phyloP scores from a whole-genome alignment of 2,329 filamentous ascomycete genomes.

The Chrysosporium queenslandicum region DNA sequence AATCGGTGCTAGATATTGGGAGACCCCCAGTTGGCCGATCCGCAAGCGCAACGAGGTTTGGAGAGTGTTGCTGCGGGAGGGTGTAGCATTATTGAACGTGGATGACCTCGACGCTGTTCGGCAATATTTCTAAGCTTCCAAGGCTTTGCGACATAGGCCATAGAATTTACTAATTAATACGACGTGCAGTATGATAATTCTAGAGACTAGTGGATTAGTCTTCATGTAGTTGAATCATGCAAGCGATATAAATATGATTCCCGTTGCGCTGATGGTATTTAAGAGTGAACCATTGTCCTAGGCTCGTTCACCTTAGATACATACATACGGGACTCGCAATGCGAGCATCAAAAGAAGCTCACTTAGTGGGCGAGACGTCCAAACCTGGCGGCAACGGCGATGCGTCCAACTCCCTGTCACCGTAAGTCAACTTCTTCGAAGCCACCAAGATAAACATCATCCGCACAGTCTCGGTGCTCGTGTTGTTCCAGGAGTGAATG shows the following conservation, averaged over 20 bases:
- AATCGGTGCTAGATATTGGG: constrained; percentile 54
- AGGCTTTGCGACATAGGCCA: too few relatives aligned
- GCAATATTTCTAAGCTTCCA: constrained; percentile 15
- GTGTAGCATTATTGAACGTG: constrained; percentile 53
- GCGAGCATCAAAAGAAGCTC: not conserved
- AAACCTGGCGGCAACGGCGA: constrained; percentile 14
- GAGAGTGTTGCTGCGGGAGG: constrained; percentile 47
- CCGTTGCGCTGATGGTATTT: not conserved
- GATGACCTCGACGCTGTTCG: constrained; percentile 49
- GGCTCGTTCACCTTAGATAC: not conserved
- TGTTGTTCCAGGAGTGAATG: constrained; percentile 24
- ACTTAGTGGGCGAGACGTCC: not conserved
- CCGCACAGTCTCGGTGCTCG: constrained; percentile 15
- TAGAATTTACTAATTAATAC: too few relatives aligned
- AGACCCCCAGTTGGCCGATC: constrained; percentile 50
- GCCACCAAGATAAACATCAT: constrained; percentile 20
- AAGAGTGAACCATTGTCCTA: not conserved
- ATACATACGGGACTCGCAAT: not conserved
- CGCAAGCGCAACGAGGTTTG: constrained; percentile 50
- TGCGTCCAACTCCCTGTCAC: constrained; percentile 17
- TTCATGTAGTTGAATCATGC: not conserved
- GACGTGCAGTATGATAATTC: too few relatives aligned
- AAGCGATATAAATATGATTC: not conserved
- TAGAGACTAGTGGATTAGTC: too few relatives aligned
- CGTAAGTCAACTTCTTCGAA: constrained; percentile 15